Evolutionary conservation across 306 rosid genomes (phyloP).

Genomic region (Prunus salicina): DNA sequence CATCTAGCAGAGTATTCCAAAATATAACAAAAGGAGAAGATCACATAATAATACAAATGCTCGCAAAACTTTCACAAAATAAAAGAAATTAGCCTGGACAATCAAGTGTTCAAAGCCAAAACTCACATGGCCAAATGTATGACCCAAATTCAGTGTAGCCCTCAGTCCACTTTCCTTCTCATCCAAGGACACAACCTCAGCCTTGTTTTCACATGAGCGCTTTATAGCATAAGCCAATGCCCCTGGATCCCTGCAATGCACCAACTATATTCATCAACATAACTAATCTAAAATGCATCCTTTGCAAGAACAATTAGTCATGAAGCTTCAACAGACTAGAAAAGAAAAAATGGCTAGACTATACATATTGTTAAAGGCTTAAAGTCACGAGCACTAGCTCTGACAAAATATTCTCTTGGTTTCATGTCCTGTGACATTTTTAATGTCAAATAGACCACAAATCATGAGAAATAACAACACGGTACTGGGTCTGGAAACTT

Average conservation of each 20-base stretch:
- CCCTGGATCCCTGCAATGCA: constrained; percentile 67
- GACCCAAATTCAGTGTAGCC: constrained; percentile 94
- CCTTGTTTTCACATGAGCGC: constrained; percentile 95
- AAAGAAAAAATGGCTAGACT: background rate
- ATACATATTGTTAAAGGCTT: background rate
- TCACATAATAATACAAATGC: background rate
- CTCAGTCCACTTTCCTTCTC: constrained; percentile 97
- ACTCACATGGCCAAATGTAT: constrained; percentile 97
- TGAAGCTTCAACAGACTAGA: constrained; percentile 5
- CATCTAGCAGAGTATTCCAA: constrained; percentile 13
- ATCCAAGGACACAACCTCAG: constrained; percentile 87
- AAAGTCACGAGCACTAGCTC: background rate
- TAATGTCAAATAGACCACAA: constrained; percentile 19
- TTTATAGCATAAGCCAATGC: constrained; percentile 87
- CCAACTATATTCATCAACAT: constrained; percentile 11
- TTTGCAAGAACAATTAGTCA: background rate
- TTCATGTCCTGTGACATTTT: constrained; percentile 15
- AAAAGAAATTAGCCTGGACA: background rate
- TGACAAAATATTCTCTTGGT: background rate
- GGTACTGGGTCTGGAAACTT: background rate
- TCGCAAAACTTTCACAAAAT: background rate
- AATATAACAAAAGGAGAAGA: background rate
- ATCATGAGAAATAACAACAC: background rate
- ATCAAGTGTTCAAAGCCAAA: constrained; percentile 16
- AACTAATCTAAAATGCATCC: background rate